Percentiles rank a stretch among this genome's conserved stretches.
Conservation (phyloP, 345 rosid species). For the Arabidopsis thaliana region DNA sequence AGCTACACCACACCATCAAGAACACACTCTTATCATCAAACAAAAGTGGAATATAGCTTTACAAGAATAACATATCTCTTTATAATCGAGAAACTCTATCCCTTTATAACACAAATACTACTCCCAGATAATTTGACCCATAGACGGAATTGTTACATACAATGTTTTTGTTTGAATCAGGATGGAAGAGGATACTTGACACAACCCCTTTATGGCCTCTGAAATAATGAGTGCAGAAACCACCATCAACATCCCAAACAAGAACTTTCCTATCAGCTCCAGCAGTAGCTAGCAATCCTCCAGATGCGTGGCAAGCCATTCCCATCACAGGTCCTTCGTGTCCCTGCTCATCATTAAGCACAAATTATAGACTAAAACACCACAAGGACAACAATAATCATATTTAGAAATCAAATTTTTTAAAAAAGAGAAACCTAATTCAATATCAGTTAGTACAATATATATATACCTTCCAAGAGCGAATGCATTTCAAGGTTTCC, state of each 20-base stretch:
- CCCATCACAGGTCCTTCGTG: slow-evolving; percentile 93
- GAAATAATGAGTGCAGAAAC: slow-evolving; percentile 93
- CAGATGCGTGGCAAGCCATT: slow-evolving; percentile 93
- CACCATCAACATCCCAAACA: slow-evolving; percentile 99
- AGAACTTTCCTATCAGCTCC: slow-evolving; percentile 98
- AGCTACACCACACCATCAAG: slow-evolving; percentile 54
- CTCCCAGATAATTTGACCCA: background rate
- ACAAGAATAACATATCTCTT: background rate
- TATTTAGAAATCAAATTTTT: background rate
- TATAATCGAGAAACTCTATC: background rate
- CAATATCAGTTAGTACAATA: background rate
- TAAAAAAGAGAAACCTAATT: background rate
- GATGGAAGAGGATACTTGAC: slow-evolving; percentile 78
- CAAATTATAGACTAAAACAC: background rate
- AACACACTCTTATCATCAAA: slow-evolving; percentile 8
- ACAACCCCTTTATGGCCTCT: slow-evolving; percentile 95
- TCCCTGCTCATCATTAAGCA: slow-evolving; percentile 56
- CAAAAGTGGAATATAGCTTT: background rate
- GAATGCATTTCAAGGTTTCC: slow-evolving; percentile 70
- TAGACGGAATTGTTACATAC: slow-evolving; percentile 53
- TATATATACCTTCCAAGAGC: slow-evolving; percentile 82
- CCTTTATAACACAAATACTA: slow-evolving; percentile 1
- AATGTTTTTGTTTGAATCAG: slow-evolving; percentile 60
- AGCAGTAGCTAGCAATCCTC: slow-evolving; percentile 92
- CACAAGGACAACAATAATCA: background rate